These are phyloP conservation scores for Saccharomycopsis synnaedendra DNA, from an alignment of 805 yeast species.

Conservation along the genomic window DNA sequence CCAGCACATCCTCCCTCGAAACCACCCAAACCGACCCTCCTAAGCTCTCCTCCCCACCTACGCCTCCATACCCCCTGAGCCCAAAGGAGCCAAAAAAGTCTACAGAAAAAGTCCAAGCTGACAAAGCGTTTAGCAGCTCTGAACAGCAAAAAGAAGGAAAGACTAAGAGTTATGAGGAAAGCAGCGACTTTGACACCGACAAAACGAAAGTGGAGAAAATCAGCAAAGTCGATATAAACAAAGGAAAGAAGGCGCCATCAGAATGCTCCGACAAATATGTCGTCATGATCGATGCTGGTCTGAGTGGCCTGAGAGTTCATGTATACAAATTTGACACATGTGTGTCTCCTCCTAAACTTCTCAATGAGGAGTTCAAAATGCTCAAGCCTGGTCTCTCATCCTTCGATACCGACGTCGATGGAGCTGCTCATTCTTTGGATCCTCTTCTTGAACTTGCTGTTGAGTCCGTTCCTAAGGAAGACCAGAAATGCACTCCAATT, in stretches of 20 bases:
- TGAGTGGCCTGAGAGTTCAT: constrained; percentile 94
- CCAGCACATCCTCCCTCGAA: too few relatives aligned
- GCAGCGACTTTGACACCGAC: background rate
- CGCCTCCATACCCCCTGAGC: constrained; percentile 14
- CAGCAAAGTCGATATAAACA: background rate
- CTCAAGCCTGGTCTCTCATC: constrained; percentile 85
- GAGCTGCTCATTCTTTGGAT: constrained; percentile 87
- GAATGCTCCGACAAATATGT: constrained; percentile 45
- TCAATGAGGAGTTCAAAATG: constrained; percentile 79
- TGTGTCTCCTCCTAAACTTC: constrained; percentile 67
- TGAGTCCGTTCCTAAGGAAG: constrained; percentile 59
- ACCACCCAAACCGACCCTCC: background rate
- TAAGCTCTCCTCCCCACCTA: background rate
- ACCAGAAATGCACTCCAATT: constrained; percentile 77
- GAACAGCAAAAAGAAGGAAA: constrained; percentile 15
- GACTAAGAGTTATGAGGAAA: constrained; percentile 4
- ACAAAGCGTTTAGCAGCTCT: constrained; percentile 10
- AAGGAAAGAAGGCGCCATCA: background rate
- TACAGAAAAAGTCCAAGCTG: constrained; percentile 14
- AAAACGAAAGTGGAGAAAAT: background rate
- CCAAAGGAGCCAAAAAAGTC: background rate
- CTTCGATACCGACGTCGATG: constrained; percentile 64
- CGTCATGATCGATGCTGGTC: constrained; percentile 95
- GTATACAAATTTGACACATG: constrained; percentile 88
- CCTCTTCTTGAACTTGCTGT: constrained; percentile 70